These are phyloP conservation scores for Nemania sp. DNA, from an alignment of 2,329 filamentous ascomycete species.

Conservation along the genomic window DNA sequence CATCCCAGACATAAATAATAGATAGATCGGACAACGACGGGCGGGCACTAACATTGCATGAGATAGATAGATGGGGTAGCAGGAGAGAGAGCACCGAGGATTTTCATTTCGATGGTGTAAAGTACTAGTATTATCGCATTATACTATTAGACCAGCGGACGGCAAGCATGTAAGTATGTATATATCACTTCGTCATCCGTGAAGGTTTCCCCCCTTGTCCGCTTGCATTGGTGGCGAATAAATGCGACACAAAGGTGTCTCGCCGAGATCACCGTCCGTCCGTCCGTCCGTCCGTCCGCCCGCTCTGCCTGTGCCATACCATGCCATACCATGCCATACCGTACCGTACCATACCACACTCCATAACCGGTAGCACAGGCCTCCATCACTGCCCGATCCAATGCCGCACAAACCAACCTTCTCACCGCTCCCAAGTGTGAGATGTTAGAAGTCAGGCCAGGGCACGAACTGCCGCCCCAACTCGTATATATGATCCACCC, in stretches of 20 bases:
- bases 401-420: not conserved
- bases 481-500: not conserved
- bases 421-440: not conserved
- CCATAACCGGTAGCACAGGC: not conserved
- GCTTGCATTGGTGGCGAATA: slow-evolving; percentile 7
- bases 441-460: not conserved
- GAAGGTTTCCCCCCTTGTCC: slow-evolving; percentile 6
- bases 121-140: slow-evolving; percentile 29
- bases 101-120: not conserved
- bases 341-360: not conserved
- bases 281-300: not conserved
- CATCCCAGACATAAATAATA: not conserved
- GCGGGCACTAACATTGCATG: not conserved
- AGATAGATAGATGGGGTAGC: not conserved
- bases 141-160: slow-evolving; percentile 18
- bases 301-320: too few relatives aligned
- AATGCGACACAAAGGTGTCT: slow-evolving; percentile 10
- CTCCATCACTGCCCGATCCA: not conserved
- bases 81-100: too few relatives aligned
- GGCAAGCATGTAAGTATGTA: slow-evolving; percentile 4
- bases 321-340: not conserved
- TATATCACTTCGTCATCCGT: slow-evolving; percentile 20
- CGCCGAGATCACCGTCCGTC: slow-evolving; percentile 3
- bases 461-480: not conserved
- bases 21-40: too few relatives aligned